A percentile compares a stretch with the other conserved stretches of the same genome.
Conservation (phyloP, 768 basidiomycete species). For the Xerocomus spinulosus region DNA sequence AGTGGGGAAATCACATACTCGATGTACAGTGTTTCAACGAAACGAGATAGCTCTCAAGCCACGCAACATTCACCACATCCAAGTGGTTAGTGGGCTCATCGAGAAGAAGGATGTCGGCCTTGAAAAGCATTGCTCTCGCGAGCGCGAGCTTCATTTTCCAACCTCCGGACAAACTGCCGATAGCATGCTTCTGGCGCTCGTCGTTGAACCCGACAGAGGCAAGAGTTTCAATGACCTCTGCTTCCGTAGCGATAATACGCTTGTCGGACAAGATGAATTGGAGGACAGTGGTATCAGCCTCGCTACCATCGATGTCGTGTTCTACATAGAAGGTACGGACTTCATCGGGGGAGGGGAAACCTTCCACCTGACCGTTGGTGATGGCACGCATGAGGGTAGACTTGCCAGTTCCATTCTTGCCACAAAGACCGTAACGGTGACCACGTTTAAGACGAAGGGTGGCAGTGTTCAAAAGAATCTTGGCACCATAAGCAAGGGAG, state of each 20-base stretch:
- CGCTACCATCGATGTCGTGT: conserved; percentile 96
- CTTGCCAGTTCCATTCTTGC: conserved; percentile 98
- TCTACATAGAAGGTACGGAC: conserved; percentile 99
- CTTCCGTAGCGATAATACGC: conserved; percentile 66
- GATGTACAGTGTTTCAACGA: conserved; percentile 88
- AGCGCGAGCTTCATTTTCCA: conserved; percentile 99
- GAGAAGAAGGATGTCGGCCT: conserved; percentile 92
- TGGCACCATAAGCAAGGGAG: conserved; percentile 98
- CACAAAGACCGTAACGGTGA: conserved; percentile 97
- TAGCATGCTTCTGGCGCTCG: conserved; percentile 78
- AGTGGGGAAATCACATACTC: conserved; percentile 43
- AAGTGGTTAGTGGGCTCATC: conserved; percentile 97
- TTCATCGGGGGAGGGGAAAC: conserved; percentile 95
- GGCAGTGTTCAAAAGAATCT: conserved; percentile 96
- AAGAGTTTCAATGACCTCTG: conserved; percentile 76
- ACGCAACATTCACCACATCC: conserved; percentile 96
- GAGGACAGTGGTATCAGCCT: conserved; percentile 86
- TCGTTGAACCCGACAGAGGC: conserved; percentile 89
- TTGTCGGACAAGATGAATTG: conserved; percentile 84
- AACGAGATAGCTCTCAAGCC: conserved; percentile 93
- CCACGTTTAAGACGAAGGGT: conserved; percentile 96
- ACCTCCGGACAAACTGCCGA: conserved; percentile 92
- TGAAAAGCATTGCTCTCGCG: conserved; percentile 96
- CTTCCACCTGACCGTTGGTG: conserved; percentile 94
- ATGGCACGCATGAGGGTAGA: conserved; percentile 92